phyloP scores from a whole-genome alignment of 768 basidiomycete genomes.

The Lepiota venenata region DNA sequence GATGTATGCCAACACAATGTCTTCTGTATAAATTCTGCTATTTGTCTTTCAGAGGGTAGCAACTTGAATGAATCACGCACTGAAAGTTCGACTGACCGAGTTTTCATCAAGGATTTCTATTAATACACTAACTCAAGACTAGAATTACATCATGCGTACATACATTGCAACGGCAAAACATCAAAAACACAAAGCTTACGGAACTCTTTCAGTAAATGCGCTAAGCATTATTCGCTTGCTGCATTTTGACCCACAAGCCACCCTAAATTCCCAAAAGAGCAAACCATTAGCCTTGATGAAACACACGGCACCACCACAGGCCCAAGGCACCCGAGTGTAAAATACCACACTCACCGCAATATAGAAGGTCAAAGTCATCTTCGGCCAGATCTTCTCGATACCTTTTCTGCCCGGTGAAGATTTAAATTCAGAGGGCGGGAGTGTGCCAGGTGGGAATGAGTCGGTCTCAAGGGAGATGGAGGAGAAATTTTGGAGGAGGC shows the following conservation, averaged over 20 bases:
- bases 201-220: not conserved
- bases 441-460: constrained; percentile 41
- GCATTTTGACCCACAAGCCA: constrained; percentile 51
- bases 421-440: constrained; percentile 47
- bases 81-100: too few species aligned
- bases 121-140: not conserved
- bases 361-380: constrained; percentile 55
- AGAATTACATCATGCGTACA: not conserved
- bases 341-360: constrained; percentile 27
- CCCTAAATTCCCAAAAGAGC: constrained; percentile 31
- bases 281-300: not conserved
- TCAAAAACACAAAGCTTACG: not conserved
- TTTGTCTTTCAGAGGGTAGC: too few species aligned
- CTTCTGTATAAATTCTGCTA: too few species aligned
- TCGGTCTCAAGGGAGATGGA: constrained; percentile 43
- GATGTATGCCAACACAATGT: too few species aligned
- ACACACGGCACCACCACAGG: not conserved
- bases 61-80: too few species aligned
- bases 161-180: not conserved
- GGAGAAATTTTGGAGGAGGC: constrained; percentile 58
- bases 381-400: constrained; percentile 48
- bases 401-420: constrained; percentile 41
- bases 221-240: constrained; percentile 23
- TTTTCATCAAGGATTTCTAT: too few species aligned
- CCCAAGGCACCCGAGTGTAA: too few species aligned